These are phyloP conservation scores for Globomyces pollinis-pini DNA, from an alignment of 192 early-diverging fungal species.

Conservation along the genomic window DNA sequence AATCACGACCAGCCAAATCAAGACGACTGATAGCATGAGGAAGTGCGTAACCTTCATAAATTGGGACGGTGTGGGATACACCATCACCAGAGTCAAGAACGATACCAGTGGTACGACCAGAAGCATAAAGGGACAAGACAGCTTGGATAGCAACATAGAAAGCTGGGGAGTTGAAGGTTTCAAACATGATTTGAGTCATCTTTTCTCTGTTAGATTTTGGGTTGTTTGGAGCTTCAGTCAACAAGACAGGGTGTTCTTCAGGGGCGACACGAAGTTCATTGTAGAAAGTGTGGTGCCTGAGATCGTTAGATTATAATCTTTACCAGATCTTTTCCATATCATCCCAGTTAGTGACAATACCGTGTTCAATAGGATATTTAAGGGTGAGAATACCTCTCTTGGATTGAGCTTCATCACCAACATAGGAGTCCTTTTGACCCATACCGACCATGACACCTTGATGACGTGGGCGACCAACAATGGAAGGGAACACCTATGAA, in stretches of 20 bases:
- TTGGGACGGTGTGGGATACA: slow-evolving; percentile 95
- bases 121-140: slow-evolving; percentile 92
- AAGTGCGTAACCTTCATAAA: slow-evolving; percentile 95
- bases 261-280: slow-evolving; percentile 97
- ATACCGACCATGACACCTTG: slow-evolving; percentile 68
- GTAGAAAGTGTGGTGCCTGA: slow-evolving; percentile 93
- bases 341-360: slow-evolving; percentile 72
- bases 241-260: slow-evolving; percentile 95
- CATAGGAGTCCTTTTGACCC: slow-evolving; percentile 67
- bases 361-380: slow-evolving; percentile 69
- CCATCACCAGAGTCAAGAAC: slow-evolving; percentile 98
- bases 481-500: slow-evolving; percentile 52
- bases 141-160: slow-evolving; percentile 98
- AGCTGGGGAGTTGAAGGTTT: slow-evolving; percentile 93
- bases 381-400: slow-evolving; percentile 64
- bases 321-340: slow-evolving; percentile 72
- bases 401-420: slow-evolving; percentile 67
- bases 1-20: slow-evolving; percentile 93
- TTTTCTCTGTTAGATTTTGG: slow-evolving; percentile 98
- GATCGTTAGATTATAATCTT: neutral
- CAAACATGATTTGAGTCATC: slow-evolving; percentile 99
- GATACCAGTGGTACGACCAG: slow-evolving; percentile 96
- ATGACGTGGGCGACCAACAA: slow-evolving; percentile 63
- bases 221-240: slow-evolving; percentile 96
- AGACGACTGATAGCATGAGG: slow-evolving; percentile 95